phyloP scores from a whole-genome alignment of 1,284 basidiomycete species.

The Leccinum pseudoinsigne region DNA sequence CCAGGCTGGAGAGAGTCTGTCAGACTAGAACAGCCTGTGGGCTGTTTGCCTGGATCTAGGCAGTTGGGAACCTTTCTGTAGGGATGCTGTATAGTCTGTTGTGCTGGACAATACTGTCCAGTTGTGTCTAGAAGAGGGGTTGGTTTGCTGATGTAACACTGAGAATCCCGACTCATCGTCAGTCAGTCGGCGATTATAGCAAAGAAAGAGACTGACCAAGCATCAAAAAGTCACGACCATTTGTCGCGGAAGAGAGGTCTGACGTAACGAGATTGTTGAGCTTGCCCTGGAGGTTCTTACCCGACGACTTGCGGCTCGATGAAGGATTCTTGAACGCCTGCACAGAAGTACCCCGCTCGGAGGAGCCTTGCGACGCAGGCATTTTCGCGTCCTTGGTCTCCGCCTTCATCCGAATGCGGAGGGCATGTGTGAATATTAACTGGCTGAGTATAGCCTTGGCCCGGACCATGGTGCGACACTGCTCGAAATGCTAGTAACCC shows the following conservation, averaged over 20 bases:
- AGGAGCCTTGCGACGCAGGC: neutral
- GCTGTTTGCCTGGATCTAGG: neutral
- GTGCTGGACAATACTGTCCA: neutral
- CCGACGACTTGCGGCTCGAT: neutral
- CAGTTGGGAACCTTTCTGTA: neutral
- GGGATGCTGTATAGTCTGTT: neutral
- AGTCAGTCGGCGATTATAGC: neutral
- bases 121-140: neutral
- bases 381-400: neutral
- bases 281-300: neutral
- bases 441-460: constrained; percentile 1
- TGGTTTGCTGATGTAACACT: neutral
- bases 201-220: neutral
- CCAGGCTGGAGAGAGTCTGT: neutral
- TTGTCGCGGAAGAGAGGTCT: constrained; percentile 1
- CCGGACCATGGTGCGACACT: constrained; percentile 1
- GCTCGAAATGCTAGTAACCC: neutral
- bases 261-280: constrained; percentile 3
- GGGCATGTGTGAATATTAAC: neutral
- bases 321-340: neutral
- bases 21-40: neutral
- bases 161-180: neutral
- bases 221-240: constrained; percentile 2
- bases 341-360: neutral
- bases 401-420: neutral